A percentile compares a stretch with the other conserved stretches of the same genome.
Evolutionary conservation across 768 basidiomycete genomes (phyloP).

Genomic region (Porphyrellus cyaneotinctus): DNA sequence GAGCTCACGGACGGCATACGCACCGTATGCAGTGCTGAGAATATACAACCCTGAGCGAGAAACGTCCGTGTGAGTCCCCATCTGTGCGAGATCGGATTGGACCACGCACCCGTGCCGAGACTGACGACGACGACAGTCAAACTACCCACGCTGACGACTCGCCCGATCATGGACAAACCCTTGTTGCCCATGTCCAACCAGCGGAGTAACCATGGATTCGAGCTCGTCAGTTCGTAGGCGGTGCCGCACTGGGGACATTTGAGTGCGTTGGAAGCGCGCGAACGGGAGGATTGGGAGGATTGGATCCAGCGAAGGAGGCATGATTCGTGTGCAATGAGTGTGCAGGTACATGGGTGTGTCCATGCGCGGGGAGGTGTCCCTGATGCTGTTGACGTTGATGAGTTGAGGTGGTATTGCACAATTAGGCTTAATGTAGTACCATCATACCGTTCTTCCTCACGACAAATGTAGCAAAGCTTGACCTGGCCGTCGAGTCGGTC

Average conservation of each 20-base stretch:
- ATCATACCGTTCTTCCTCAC: slow-evolving; percentile 63
- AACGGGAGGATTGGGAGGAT: slow-evolving; percentile 56
- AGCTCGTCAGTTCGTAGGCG: slow-evolving; percentile 62
- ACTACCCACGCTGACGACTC: slow-evolving; percentile 48
- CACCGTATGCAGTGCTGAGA: slow-evolving; percentile 64
- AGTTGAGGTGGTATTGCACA: not conserved
- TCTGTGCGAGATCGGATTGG: not conserved
- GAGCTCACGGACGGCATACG: slow-evolving; percentile 65
- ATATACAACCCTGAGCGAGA: slow-evolving; percentile 40
- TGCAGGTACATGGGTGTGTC: slow-evolving; percentile 80
- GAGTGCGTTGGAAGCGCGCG: slow-evolving; percentile 56
- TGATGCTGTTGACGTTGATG: slow-evolving; percentile 29
- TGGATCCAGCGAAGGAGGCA: slow-evolving; percentile 81
- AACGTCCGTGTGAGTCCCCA: not conserved
- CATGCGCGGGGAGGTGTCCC: slow-evolving; percentile 53
- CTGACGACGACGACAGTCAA: slow-evolving; percentile 49
- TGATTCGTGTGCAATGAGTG: slow-evolving; percentile 73
- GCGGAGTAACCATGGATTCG: slow-evolving; percentile 50
- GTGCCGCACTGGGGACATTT: slow-evolving; percentile 79
- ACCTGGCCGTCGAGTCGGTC: slow-evolving; percentile 35
- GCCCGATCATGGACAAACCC: slow-evolving; percentile 46
- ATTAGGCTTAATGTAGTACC: slow-evolving; percentile 23
- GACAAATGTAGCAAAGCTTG: slow-evolving; percentile 78
- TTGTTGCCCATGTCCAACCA: slow-evolving; percentile 51
- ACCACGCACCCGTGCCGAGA: slow-evolving; percentile 56